Evolutionary conservation across 441 rosid species (phyloP), one percentile per base, ranked within the genome.

Genomic region (Erodium texanum): DNA sequence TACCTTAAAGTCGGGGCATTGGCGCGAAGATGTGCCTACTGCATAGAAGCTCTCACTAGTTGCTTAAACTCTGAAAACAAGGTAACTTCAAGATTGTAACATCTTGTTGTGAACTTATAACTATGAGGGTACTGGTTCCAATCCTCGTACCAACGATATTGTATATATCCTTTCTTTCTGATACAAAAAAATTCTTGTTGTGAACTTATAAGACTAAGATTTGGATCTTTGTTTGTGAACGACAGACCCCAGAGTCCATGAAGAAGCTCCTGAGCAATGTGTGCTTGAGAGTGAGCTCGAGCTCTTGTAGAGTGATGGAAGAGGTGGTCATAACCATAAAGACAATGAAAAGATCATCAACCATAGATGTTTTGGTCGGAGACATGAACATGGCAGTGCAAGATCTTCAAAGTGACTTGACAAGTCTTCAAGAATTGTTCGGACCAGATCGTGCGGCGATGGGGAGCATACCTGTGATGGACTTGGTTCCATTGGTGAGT

Each of bases 1-100:
- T 87, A 87, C 70, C 78, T 85, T 65, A 84, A 85, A 82, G 73
- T 82, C 61, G 89, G 89, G 0, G 81, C 79, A 41, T 75, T 84
- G 63, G 70, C 81, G 75, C 86, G 86, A 5, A 76, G 69, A 64
- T 80, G 86, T 70, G 93, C 90, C 68, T 83, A 78, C 65, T 82
- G 82, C 74, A 80, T 87, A 58, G 88, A 85, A 68, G 76, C 80
- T 72, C 86, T 85, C 10, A 68, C 69, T 68, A 56, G 74, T 19
- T 82, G 78, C 66, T 52, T 79, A 43, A 61, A 67, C 73, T 79
- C 81, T 20, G 81, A 84, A 70, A 73, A 73, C 32, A 81, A 81
- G 89, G 92, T 83, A 74, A 64, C 43, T n/a, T 20, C 3, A 19
- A 56, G 52, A 10, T 8, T 24, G n/a, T 27, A 56, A 52, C 24